Evolutionary conservation across 2,329 filamentous ascomycete species (phyloP).

Genomic region (Teratosphaeria epicoccoides): DNA sequence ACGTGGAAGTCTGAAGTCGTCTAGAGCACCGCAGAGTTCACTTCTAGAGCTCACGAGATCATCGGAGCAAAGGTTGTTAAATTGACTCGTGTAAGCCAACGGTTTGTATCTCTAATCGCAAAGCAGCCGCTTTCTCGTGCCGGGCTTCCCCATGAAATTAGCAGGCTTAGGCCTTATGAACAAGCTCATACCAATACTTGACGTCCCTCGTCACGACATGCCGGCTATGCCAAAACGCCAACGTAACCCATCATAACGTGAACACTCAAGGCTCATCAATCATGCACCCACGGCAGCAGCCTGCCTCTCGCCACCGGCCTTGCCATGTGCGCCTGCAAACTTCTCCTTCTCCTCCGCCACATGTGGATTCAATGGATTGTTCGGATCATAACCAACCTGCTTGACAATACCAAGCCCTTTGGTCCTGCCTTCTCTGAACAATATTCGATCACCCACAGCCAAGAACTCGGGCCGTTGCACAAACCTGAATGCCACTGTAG

Average conservation of each 20-base stretch:
- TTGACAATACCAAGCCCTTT: constrained; percentile 95
- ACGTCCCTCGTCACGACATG: background rate
- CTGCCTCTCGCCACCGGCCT: constrained; percentile 1
- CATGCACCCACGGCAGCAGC: background rate
- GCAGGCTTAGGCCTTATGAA: background rate
- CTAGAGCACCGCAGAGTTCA: too few relatives aligned
- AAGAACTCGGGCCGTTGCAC: constrained; percentile 91
- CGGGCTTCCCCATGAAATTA: too few relatives aligned
- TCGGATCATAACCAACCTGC: constrained; percentile 71
- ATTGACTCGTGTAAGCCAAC: too few relatives aligned
- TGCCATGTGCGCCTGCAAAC: background rate
- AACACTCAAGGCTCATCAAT: background rate
- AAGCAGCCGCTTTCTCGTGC: too few relatives aligned
- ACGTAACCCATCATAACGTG: background rate
- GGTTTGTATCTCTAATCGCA: too few relatives aligned
- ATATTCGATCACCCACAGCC: constrained; percentile 71
- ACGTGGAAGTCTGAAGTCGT: too few relatives aligned
- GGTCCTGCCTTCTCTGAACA: constrained; percentile 90
- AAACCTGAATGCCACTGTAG: constrained; percentile 86
- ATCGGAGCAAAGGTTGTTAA: too few relatives aligned
- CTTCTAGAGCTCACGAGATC: too few relatives aligned
- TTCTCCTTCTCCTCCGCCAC: constrained; percentile 17
- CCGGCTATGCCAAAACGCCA: background rate
- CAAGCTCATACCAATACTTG: background rate
- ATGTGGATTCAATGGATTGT: constrained; percentile 35